Evolutionary conservation across 306 rosid genomes (phyloP), one percentile per base, ranked within the genome.

Genomic region (Ziziphus jujuba): DNA sequence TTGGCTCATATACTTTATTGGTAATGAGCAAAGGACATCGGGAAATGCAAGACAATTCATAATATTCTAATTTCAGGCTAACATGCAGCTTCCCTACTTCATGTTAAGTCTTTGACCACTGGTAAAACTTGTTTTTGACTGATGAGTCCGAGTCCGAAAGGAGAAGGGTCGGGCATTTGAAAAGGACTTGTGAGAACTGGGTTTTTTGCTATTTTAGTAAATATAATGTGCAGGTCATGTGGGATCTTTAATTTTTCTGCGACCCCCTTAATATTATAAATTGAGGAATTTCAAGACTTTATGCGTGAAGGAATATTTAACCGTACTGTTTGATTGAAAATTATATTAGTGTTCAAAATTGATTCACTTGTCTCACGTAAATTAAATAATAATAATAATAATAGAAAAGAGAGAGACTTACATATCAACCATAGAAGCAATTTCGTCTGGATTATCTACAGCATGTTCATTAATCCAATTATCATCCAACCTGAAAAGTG

Each of bases 391-490:
- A 3, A 28, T 4, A 28, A 28, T 28, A 28, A 28, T 28, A 73
- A 80, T 76, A 60, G 79, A n/a, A 24, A 51, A 28, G n/a, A 60
- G 23, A 51, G 62, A 63, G 53, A 73, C 85, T 85, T 85, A 93
- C 99, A 67, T 76, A 59, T 88, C 84, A 56, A 93, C 95, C 95
- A 80, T 64, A 6, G 96, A 70, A 67, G 95, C 95, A 52, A 93
- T 75, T 72, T 90, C 95, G 62, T 88, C 99, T 66, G 97, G 99
- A 79, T 90, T 81, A 28, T 85, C 84, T 48, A 84, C 96, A 31
- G 97, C 96, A 53, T 90, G 96, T 73, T 85, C 87, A 61, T 84
- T 85, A 58, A 81, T 84, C 69, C 52, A 33, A 66, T 47, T 31
- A 65, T 73, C 78, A 45, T 59, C 60, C 43, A 74, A 79, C 77